Percentiles rank a stretch among this genome's conserved stretches.
Evolutionary conservation across 768 basidiomycete genomes (phyloP).

Genomic region (Boletus subparvulus): DNA sequence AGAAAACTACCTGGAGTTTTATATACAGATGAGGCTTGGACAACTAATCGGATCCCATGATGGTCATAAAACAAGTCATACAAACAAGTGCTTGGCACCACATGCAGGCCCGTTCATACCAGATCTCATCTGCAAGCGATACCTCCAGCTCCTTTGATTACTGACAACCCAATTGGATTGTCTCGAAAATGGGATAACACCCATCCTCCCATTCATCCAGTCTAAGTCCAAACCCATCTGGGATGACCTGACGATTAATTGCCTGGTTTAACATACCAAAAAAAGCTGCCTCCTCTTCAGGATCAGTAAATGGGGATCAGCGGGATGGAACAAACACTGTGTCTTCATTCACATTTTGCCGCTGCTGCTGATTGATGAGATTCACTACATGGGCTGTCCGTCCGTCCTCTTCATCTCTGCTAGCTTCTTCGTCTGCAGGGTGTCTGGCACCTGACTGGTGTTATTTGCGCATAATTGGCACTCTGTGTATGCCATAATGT

Average conservation of each 20-base stretch:
- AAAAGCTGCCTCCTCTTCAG: background rate
- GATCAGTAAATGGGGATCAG: slow-evolving; percentile 8
- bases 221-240: slow-evolving; percentile 12
- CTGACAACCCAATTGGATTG: background rate
- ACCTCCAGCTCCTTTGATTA: slow-evolving; percentile 4
- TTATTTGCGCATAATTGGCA: background rate
- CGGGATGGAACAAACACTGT: background rate
- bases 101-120: slow-evolving; percentile 6
- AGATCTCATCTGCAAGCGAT: slow-evolving; percentile 2
- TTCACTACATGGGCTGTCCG: background rate
- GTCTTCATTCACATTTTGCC: background rate
- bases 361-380: background rate
- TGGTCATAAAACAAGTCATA: background rate
- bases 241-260: background rate
- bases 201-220: slow-evolving; percentile 16
- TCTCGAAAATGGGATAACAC: slow-evolving; percentile 9
- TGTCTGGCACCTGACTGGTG: slow-evolving; percentile 1
- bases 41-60: background rate
- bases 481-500: background rate
- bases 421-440: background rate
- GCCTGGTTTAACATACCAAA: background rate
- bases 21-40: background rate
- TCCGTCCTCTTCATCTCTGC: background rate
- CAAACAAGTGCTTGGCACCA: slow-evolving; percentile 15
- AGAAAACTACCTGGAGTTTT: background rate